Evolutionary conservation across 2,329 filamentous ascomycete genomes (phyloP).

Genomic region (Fusarium sp.): DNA sequence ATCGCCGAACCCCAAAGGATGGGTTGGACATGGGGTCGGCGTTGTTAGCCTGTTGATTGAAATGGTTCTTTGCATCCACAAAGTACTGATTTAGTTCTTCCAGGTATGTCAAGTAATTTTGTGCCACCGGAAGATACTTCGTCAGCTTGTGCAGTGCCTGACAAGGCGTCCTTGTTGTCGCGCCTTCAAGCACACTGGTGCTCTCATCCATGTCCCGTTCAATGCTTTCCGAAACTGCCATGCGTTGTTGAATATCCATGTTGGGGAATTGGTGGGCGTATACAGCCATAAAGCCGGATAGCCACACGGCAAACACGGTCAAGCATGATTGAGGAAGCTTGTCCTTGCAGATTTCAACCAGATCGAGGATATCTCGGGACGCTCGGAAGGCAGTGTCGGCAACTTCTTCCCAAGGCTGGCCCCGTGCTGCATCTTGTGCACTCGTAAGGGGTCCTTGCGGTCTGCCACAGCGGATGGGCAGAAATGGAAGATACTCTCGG

Average conservation of each 20-base stretch:
- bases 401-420: conserved; percentile 71
- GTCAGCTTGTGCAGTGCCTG: conserved; percentile 33
- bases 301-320: conserved; percentile 75
- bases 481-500: conserved; percentile 44
- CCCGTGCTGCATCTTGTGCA: conserved; percentile 10
- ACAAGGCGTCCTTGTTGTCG: conserved; percentile 15
- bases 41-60: neutral
- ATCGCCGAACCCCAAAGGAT: neutral
- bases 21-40: neutral
- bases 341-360: conserved; percentile 71
- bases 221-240: conserved; percentile 8
- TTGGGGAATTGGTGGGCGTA: conserved; percentile 76
- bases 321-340: conserved; percentile 76
- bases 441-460: conserved; percentile 65
- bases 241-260: conserved; percentile 67
- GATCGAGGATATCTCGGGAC: conserved; percentile 71
- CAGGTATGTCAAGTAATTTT: conserved; percentile 32
- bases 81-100: conserved; percentile 27
- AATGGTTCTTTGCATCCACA: conserved; percentile 7
- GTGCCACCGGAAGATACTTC: conserved; percentile 22
- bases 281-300: conserved; percentile 72
- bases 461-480: conserved; percentile 53
- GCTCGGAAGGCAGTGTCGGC: conserved; percentile 72
- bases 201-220: neutral
- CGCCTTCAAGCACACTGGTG: conserved; percentile 6